Conservation (phyloP, 192 early-diverging fungal species). For the Linnemannia schmuckeri region DNA sequence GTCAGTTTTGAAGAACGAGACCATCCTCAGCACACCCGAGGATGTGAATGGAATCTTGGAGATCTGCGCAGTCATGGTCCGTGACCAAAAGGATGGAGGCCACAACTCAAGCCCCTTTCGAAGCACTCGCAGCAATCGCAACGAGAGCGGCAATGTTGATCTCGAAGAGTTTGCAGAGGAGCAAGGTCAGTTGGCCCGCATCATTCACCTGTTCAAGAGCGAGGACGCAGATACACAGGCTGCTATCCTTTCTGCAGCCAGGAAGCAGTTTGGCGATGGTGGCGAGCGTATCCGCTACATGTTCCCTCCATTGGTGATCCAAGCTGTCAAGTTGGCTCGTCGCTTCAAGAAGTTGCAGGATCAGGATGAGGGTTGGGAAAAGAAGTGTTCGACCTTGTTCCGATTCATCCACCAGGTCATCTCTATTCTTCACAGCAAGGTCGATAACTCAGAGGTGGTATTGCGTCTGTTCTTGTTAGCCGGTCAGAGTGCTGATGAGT, state of each 20-base stretch:
- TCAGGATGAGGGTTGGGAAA: slow-evolving; percentile 72
- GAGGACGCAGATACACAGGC: slow-evolving; percentile 86
- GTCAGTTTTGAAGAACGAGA: slow-evolving; percentile 77
- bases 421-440: slow-evolving; percentile 76
- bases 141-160: slow-evolving; percentile 66
- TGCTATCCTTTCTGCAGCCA: slow-evolving; percentile 81
- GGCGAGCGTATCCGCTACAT: slow-evolving; percentile 94
- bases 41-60: slow-evolving; percentile 87
- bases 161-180: slow-evolving; percentile 94
- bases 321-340: slow-evolving; percentile 74
- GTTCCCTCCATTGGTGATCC: slow-evolving; percentile 87
- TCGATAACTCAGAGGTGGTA: slow-evolving; percentile 69
- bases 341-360: slow-evolving; percentile 64
- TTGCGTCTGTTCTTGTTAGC: slow-evolving; percentile 89
- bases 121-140: slow-evolving; percentile 37
- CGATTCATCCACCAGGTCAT: slow-evolving; percentile 92
- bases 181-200: slow-evolving; percentile 88
- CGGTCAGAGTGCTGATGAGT: slow-evolving; percentile 88
- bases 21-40: slow-evolving; percentile 74
- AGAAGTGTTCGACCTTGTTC: slow-evolving; percentile 82
- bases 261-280: slow-evolving; percentile 91
- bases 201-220: slow-evolving; percentile 79
- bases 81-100: slow-evolving; percentile 83
- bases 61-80: slow-evolving; percentile 82
- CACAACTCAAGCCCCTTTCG: slow-evolving; percentile 59